Evolutionary conservation across 768 basidiomycete genomes (phyloP), one percentile per base, ranked within the genome.

Genomic region (Boletus reticuloceps): DNA sequence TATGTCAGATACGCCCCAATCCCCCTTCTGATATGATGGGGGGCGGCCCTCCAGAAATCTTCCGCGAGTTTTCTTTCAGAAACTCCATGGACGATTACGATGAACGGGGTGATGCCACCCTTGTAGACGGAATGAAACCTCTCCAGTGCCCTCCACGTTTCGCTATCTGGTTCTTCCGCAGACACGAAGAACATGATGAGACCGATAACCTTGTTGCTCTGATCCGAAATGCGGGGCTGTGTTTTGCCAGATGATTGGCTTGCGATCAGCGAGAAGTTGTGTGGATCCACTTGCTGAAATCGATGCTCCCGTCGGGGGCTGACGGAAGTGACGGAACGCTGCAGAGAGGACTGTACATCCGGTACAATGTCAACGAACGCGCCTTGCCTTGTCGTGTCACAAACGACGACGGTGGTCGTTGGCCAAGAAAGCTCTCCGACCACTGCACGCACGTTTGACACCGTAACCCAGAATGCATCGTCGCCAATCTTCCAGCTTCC

Each of bases 341-440:
- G 45, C 11, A 63, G 53, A n/a, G 45, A 51, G 22, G 51, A 53
- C 43, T 56, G 55, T 37, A 60, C 43, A 6, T 48, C 41, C 3
- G 51, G 44, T 22, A 45, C 61, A 25, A 66, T 51, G 19, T 40
- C 29, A 12, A 9, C 10, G 34, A 65, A 63, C 5, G 22, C 22
- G 29, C 38, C 51, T 1, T 52, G 38, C 29, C 39, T 14, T 31
- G 66, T 58, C 20, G 49, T 32, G 41, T 65, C 63, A 19, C 59
- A 66, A 31, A 64, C 49, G 27, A 57, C 56, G 17, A 65, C 54
- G 1, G 62, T 64, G 39, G 62, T 64, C 34, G 56, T 61, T 17
- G 64, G 58, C 60, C 61, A 60, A 39, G 54, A 54, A 29, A 59
- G 56, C 38, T 58, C 56, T 16, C 52, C 60, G 20, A 66, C 41